phyloP scores from a whole-genome alignment of 768 basidiomycete species.

The Mycena olivaceomarginata region DNA sequence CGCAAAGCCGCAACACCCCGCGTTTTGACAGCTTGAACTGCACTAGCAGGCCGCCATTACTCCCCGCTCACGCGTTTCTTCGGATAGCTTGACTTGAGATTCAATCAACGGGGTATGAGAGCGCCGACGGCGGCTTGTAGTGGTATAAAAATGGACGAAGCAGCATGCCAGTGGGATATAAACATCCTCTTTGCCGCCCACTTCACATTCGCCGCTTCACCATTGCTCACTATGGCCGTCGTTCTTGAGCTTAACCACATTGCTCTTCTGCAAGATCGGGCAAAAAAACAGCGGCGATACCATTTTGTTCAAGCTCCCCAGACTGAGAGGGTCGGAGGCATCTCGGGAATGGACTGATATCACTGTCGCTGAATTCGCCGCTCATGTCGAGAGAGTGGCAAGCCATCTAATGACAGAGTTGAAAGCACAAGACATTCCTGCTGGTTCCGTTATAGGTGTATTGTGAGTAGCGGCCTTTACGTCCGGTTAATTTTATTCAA shows the following conservation, averaged over 20 bases:
- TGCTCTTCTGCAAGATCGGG: constrained; percentile 26
- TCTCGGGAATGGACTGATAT: constrained; percentile 29
- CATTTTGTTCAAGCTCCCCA: constrained; percentile 22
- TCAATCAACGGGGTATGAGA: neutral
- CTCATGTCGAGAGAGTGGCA: constrained; percentile 25
- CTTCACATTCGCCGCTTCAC: constrained; percentile 20
- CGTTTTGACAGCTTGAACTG: neutral
- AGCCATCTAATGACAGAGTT: constrained; percentile 12
- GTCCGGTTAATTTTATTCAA: neutral
- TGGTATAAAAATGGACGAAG: constrained; percentile 12
- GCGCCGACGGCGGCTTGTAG: constrained; percentile 9
- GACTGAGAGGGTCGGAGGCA: constrained; percentile 6
- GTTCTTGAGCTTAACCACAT: constrained; percentile 22
- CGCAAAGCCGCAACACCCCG: no score
- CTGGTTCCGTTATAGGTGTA: constrained; percentile 24
- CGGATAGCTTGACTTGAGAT: no score
- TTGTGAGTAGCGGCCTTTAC: constrained; percentile 18
- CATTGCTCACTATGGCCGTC: constrained; percentile 15
- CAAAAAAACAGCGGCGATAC: constrained; percentile 20
- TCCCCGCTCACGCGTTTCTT: no score
- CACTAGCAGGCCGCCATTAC: no score
- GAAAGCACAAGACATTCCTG: constrained; percentile 16
- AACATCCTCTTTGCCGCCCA: no score
- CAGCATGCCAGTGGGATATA: neutral
- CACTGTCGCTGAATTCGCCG: constrained; percentile 25